Percentiles rank a stretch among this genome's conserved stretches.
Conservation (phyloP, 2,329 filamentous ascomycete genomes). For the Alternaria alternata region DNA sequence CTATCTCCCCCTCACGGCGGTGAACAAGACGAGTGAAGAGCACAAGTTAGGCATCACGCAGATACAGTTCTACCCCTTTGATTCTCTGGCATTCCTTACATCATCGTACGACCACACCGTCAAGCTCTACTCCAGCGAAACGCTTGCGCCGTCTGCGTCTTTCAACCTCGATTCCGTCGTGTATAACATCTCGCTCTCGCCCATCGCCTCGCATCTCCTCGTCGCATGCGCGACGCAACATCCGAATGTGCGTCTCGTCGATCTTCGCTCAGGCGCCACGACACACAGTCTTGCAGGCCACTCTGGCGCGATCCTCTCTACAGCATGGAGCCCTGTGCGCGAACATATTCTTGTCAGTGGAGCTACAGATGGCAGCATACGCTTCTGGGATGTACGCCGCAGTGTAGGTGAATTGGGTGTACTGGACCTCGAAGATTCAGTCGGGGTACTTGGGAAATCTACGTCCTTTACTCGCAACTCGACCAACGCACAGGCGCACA, state of each 20-base stretch:
- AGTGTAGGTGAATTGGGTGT: constrained; percentile 78
- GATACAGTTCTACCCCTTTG: constrained; percentile 80
- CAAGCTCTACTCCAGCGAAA: constrained; percentile 76
- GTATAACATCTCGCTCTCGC: constrained; percentile 80
- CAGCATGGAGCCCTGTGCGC: constrained; percentile 81
- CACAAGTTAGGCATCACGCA: constrained; percentile 79
- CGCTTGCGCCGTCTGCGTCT: constrained; percentile 67
- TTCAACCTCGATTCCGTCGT: constrained; percentile 74
- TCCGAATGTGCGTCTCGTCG: constrained; percentile 82
- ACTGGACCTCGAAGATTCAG: constrained; percentile 83
- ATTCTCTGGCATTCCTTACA: constrained; percentile 76
- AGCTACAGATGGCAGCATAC: constrained; percentile 82
- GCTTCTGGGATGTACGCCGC: constrained; percentile 87
- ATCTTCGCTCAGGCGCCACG: constrained; percentile 81
- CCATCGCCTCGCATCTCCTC: constrained; percentile 74
- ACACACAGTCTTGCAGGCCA: constrained; percentile 62
- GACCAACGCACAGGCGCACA: constrained; percentile 68
- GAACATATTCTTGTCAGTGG: constrained; percentile 84
- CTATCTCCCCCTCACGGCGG: constrained; percentile 37
- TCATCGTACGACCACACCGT: constrained; percentile 80
- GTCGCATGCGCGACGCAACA: constrained; percentile 90
- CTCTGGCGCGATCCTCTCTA: constrained; percentile 64
- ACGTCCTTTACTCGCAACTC: constrained; percentile 49
- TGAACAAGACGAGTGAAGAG: constrained; percentile 41
- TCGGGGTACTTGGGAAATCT: constrained; percentile 67